Evolutionary conservation across 1,139 yeast species (phyloP).

Genomic region (Blastobotrys arbuscula): DNA sequence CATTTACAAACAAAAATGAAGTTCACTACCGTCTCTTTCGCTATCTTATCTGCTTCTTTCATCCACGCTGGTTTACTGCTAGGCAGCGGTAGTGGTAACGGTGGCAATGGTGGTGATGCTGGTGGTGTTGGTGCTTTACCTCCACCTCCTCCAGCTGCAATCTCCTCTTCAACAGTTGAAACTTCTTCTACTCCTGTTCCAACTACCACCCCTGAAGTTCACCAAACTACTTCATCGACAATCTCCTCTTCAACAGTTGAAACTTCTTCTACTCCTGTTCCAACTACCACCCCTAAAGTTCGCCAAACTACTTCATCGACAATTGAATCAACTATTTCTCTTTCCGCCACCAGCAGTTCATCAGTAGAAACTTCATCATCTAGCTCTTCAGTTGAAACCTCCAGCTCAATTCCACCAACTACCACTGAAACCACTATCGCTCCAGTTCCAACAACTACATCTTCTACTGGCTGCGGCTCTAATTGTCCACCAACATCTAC

Average conservation of each 20-base stretch:
- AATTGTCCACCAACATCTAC: conserved; percentile 3
- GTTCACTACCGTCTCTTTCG: background rate
- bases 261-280: conserved; percentile 2
- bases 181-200: conserved; percentile 3
- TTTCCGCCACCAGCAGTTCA: no score
- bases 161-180: background rate
- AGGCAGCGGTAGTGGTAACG: conserved; percentile 6
- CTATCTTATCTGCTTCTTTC: background rate
- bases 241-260: background rate
- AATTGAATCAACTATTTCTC: background rate
- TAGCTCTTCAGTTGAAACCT: no score
- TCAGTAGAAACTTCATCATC: background rate
- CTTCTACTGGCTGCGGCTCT: no score
- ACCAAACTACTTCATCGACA: background rate
- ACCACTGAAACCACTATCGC: conserved; percentile 1
- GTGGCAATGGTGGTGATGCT: conserved; percentile 9
- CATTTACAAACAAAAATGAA: no score
- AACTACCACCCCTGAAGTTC: background rate
- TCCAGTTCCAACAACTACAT: background rate
- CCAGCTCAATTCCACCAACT: conserved; percentile 3
- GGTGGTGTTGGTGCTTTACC: conserved; percentile 3
- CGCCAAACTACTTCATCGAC: background rate
- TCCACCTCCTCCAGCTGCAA: background rate
- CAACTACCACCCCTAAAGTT: conserved; percentile 1
- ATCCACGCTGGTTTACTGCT: conserved; percentile 1